Conservation (phyloP, 2,329 filamentous ascomycete species). For the Fusarium setosum region DNA sequence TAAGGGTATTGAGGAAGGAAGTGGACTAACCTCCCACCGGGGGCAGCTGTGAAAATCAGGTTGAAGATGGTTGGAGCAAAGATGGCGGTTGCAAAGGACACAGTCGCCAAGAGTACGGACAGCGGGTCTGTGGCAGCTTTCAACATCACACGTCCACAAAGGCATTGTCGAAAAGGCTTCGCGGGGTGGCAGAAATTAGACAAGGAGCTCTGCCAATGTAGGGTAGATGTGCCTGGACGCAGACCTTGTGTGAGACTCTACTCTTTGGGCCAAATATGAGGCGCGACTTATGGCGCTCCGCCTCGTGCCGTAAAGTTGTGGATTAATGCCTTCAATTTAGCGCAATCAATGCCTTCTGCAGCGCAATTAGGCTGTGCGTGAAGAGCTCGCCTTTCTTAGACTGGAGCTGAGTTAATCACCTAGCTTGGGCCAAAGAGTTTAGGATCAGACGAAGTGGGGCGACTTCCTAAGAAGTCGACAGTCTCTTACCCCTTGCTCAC, state of each 20-base stretch:
- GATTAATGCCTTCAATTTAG: too few relatives aligned
- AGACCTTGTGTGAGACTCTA: not conserved
- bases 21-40: conserved; percentile 49
- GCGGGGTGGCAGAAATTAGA: not conserved
- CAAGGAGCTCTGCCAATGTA: conserved; percentile 3
- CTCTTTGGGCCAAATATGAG: conserved; percentile 1
- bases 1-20: not conserved
- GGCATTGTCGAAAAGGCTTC: conserved; percentile 36
- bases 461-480: too few relatives aligned
- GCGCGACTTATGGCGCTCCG: too few relatives aligned
- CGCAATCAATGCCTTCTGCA: too few relatives aligned
- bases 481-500: too few relatives aligned
- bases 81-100: conserved; percentile 52
- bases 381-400: too few relatives aligned
- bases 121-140: conserved; percentile 45
- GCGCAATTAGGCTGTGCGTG: too few relatives aligned
- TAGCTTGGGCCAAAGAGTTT: too few relatives aligned
- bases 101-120: conserved; percentile 52
- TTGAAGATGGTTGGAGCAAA: conserved; percentile 50
- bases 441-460: too few relatives aligned
- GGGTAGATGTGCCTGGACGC: not conserved
- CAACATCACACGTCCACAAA: conserved; percentile 50
- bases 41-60: conserved; percentile 49
- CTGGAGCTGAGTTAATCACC: too few relatives aligned
- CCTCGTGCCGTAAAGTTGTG: too few relatives aligned